These are phyloP conservation scores for Chrysopogon serrulatus DNA, from an alignment of 176 grass and related monocot species.

Conservation along the genomic window DNA sequence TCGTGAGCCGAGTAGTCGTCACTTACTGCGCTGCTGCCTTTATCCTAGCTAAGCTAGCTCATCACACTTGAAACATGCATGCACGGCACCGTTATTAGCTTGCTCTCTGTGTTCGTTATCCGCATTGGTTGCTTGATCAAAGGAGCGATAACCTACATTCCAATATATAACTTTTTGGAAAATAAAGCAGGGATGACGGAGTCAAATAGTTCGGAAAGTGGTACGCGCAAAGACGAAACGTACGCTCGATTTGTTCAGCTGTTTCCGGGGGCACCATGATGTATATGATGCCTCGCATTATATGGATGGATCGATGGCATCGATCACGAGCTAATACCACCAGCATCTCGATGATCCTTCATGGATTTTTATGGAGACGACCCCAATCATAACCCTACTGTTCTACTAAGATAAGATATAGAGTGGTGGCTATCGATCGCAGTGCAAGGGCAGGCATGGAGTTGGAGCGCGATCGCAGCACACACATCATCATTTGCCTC, in stretches of 20 bases:
- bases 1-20: not conserved
- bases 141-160: not conserved
- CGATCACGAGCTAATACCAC: not conserved
- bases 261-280: not conserved
- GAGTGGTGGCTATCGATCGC: not conserved
- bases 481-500: not conserved
- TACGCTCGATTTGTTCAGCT: not conserved
- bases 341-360: no score
- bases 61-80: not conserved
- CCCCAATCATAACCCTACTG: constrained; percentile 28
- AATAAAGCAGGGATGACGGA: not conserved
- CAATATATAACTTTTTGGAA: not conserved
- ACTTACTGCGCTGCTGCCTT: not conserved
- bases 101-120: not conserved
- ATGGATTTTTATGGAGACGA: not conserved
- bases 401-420: not conserved
- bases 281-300: not conserved
- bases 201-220: constrained; percentile 19
- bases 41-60: not conserved
- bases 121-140: not conserved
- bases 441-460: not conserved
- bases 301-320: not conserved
- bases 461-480: not conserved
- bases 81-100: not conserved
- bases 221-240: not conserved